Evolutionary conservation across 2,329 filamentous ascomycete species (phyloP).

Genomic region (Pyrenochaeta sp.): DNA sequence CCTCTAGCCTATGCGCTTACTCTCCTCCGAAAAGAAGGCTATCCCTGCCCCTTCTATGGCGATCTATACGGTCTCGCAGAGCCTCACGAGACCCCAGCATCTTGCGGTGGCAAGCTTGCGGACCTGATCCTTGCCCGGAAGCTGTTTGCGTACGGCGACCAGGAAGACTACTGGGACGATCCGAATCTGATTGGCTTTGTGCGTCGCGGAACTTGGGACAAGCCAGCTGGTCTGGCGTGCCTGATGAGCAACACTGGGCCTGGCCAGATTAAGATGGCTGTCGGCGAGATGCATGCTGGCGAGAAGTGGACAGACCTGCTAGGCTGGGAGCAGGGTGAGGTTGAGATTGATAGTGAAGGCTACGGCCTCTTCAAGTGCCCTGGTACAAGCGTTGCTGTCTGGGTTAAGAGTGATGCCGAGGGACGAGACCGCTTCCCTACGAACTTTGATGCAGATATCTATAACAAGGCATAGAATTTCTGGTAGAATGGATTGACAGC

Average conservation of each 20-base stretch:
- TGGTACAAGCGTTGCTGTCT: slow-evolving; percentile 65
- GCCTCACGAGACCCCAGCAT: slow-evolving; percentile 59
- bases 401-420: slow-evolving; percentile 64
- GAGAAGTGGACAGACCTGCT: slow-evolving; percentile 71
- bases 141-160: slow-evolving; percentile 71
- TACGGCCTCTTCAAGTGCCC: slow-evolving; percentile 63
- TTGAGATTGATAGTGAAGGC: slow-evolving; percentile 66
- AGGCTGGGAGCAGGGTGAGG: slow-evolving; percentile 61
- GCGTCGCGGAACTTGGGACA: slow-evolving; percentile 59
- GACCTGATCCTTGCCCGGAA: slow-evolving; percentile 68
- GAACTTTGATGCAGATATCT: slow-evolving; percentile 46
- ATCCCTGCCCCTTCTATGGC: slow-evolving; percentile 74
- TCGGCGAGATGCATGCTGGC: slow-evolving; percentile 64
- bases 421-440: slow-evolving; percentile 50
- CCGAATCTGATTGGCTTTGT: slow-evolving; percentile 69
- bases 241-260: slow-evolving; percentile 58
- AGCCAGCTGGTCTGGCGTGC: slow-evolving; percentile 57
- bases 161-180: slow-evolving; percentile 69
- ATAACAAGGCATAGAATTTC: slow-evolving; percentile 28
- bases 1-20: slow-evolving; percentile 75
- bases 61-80: slow-evolving; percentile 71
- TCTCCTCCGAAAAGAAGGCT: slow-evolving; percentile 68
- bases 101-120: slow-evolving; percentile 63
- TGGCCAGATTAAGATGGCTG: slow-evolving; percentile 65
- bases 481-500: no score